phyloP scores from a whole-genome alignment of 371 early-diverging fungal genomes.

The Rhizomucor pusillus region DNA sequence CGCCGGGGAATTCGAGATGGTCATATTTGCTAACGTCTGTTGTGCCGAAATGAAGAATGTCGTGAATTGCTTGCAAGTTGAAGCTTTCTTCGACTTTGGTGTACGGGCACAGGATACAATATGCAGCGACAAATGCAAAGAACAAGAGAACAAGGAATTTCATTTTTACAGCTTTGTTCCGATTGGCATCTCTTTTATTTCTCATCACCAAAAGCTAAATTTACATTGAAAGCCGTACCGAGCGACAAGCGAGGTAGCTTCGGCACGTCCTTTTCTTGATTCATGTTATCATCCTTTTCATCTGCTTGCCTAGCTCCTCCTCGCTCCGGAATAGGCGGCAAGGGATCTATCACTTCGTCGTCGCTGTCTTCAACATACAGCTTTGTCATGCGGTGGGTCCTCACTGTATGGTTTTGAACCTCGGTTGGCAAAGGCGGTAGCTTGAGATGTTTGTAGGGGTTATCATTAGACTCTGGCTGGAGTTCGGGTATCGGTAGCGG shows the following conservation, averaged over 20 bases:
- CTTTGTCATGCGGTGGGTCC: constrained; percentile 19
- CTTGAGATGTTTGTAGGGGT: constrained; percentile 11
- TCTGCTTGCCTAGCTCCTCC: background rate
- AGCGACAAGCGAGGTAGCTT: constrained; percentile 21
- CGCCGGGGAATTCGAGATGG: constrained; percentile 88
- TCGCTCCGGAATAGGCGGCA: constrained; percentile 22
- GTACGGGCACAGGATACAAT: constrained; percentile 65
- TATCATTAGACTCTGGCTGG: background rate
- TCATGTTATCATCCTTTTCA: background rate
- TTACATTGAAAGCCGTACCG: constrained; percentile 17
- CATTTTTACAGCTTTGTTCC: constrained; percentile 8
- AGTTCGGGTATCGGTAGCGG: constrained; percentile 3
- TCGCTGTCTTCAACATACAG: constrained; percentile 28
- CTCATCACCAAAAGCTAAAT: too few species aligned
- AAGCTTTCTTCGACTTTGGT: constrained; percentile 98
- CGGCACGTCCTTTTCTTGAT: constrained; percentile 8
- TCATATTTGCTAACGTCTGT: constrained; percentile 58
- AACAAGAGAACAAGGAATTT: constrained; percentile 29
- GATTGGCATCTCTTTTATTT: too few species aligned
- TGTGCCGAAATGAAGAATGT: constrained; percentile 63
- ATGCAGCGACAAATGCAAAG: constrained; percentile 34
- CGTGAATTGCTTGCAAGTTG: constrained; percentile 89
- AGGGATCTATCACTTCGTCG: constrained; percentile 27
- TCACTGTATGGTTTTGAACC: background rate
- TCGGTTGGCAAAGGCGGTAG: constrained; percentile 10